These are phyloP conservation scores for Aspergillus sclerotiicarbonarius DNA, from an alignment of 495 filamentous ascomycete genomes.

Conservation along the genomic window DNA sequence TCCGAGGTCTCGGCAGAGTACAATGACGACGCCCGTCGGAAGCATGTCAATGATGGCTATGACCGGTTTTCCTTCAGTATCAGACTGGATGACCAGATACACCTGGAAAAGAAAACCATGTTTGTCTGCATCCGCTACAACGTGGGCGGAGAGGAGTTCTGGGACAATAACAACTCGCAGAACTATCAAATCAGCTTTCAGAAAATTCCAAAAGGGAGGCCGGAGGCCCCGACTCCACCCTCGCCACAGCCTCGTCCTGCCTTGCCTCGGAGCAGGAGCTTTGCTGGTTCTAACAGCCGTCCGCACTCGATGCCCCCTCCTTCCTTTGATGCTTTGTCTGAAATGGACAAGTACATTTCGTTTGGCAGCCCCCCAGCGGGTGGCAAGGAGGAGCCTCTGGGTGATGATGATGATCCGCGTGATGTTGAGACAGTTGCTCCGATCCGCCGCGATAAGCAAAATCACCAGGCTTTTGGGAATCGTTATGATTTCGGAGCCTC, in stretches of 20 bases:
- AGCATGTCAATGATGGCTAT: constrained; percentile 63
- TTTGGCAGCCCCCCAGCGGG: constrained; percentile 57
- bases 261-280: constrained; percentile 72
- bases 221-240: constrained; percentile 49
- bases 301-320: constrained; percentile 64
- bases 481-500: constrained; percentile 94
- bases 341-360: constrained; percentile 53
- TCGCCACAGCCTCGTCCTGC: constrained; percentile 55
- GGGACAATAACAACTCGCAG: constrained; percentile 85
- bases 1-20: constrained; percentile 91
- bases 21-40: constrained; percentile 70
- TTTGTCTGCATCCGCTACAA: constrained; percentile 89
- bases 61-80: constrained; percentile 93
- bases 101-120: constrained; percentile 85
- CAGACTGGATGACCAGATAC: constrained; percentile 85
- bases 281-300: constrained; percentile 45
- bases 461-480: constrained; percentile 78
- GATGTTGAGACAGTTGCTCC: constrained; percentile 42
- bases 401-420: constrained; percentile 26
- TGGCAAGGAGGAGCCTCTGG: constrained; percentile 50
- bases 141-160: constrained; percentile 81
- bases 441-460: constrained; percentile 55
- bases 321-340: constrained; percentile 68
- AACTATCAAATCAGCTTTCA: constrained; percentile 94
- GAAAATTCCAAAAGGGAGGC: constrained; percentile 65